Conservation (phyloP, 495 filamentous ascomycete genomes). For the Trichoderma orchidacearum region DNA sequence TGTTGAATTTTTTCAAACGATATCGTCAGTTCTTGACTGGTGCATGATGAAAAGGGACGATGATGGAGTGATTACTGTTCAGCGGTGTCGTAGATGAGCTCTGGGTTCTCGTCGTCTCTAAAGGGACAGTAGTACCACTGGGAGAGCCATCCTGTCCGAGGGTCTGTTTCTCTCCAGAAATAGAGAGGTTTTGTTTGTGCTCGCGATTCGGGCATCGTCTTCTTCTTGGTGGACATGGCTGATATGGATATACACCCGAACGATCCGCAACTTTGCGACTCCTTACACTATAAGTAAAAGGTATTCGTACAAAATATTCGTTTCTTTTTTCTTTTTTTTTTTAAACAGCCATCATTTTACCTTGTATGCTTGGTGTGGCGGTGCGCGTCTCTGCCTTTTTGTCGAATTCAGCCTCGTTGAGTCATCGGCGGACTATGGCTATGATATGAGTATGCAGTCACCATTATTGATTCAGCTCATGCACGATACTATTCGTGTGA, state of each 20-base stretch:
- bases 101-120: slow-evolving; percentile 7
- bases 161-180: slow-evolving; percentile 18
- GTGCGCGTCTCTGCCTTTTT: neutral
- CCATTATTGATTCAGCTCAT: neutral
- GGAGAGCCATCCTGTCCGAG: slow-evolving; percentile 15
- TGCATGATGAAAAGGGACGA: neutral
- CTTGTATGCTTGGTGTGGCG: neutral
- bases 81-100: slow-evolving; percentile 19
- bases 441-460: no score
- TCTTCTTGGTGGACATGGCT: neutral
- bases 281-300: no score
- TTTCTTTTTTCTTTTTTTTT: neutral
- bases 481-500: no score
- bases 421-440: neutral
- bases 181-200: slow-evolving; percentile 6
- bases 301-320: no score
- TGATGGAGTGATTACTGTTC: slow-evolving; percentile 12
- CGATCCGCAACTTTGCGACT: no score
- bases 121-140: slow-evolving; percentile 22
- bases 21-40: neutral
- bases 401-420: neutral
- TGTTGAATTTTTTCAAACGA: neutral
- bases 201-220: neutral
- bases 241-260: no score
- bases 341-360: neutral